These are phyloP conservation scores for Hemisphaericaspora subhashii DNA, from an alignment of 1,139 yeast species.

Conservation along the genomic window DNA sequence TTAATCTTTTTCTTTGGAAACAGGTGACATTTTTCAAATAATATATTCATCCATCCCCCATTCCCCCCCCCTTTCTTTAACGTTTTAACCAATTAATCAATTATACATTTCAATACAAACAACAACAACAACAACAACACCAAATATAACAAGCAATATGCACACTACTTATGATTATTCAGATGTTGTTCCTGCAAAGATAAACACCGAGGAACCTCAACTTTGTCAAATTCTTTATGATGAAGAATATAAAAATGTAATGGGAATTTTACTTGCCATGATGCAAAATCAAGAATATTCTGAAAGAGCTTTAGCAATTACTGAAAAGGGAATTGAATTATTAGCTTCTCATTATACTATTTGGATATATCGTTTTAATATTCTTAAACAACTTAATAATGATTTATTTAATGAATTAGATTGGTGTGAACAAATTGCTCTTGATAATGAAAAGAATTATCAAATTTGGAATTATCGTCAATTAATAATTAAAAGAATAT, in stretches of 20 bases:
- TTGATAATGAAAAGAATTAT: conserved; percentile 83
- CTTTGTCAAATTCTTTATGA: conserved; percentile 78
- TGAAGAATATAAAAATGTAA: conserved; percentile 61
- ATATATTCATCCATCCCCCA: too few relatives aligned
- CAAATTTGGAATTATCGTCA: conserved; percentile 96
- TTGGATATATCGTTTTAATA: conserved; percentile 77
- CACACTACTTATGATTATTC: conserved; percentile 25
- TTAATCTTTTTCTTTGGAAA: too few relatives aligned
- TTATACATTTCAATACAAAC: not conserved
- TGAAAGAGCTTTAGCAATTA: conserved; percentile 67
- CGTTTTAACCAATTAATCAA: too few relatives aligned
- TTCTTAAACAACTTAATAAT: conserved; percentile 41
- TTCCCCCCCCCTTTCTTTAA: too few relatives aligned
- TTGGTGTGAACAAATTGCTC: conserved; percentile 78
- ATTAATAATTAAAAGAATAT: conserved; percentile 43
- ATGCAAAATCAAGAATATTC: conserved; percentile 63
- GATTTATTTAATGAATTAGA: conserved; percentile 53
- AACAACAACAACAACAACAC: conserved; percentile 9
- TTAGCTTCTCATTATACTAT: conserved; percentile 92
- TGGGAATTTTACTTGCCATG: conserved; percentile 65
- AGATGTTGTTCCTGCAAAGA: conserved; percentile 41
- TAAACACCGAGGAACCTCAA: conserved; percentile 49
- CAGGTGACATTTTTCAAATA: too few relatives aligned
- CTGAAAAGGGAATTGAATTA: conserved; percentile 59
- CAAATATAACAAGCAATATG: too few relatives aligned